Evolutionary conservation across 352 stramenopile species (phyloP), one percentile per base, ranked within the genome.

Genomic region (Pythium phragmiticola): DNA sequence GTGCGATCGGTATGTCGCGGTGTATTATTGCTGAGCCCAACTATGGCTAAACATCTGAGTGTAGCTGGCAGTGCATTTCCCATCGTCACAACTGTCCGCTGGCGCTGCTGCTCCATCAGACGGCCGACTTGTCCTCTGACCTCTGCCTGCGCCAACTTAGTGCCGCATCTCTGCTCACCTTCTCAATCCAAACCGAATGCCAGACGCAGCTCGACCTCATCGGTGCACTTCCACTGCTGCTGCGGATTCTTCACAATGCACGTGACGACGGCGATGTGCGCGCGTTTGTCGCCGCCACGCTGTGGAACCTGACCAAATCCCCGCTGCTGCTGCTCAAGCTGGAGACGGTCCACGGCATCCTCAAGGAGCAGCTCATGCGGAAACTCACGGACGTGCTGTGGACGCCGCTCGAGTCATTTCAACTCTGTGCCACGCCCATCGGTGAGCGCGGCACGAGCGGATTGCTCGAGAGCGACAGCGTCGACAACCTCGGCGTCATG

Each of bases 271-370:
- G 54, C 63, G 74, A 89, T n/a, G 56, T 88, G 5, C 60, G 62
- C 5, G 63, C 82, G 7, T 89, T 80, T 42, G 70, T 77, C 3
- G 81, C 80, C 7, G 76, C 73, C 12, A 77, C 65, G 14, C 70
- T 89, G 19, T 92, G 84, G 84, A 90, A 90, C 63, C 57, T 90
- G 48, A 78, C 66, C 57, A 92, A 92, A 54, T 80, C 80, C 6
- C 80, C 78, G 4, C 61, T 80, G 23, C 43, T 92, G 5, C 43
- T 90, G 28, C 65, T 92, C 19, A 88, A 87, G 41, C 70, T 90
- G n/a, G 84, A 92, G 80, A 89, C 84, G 3, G 76, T 81, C n/a
- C 82, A 90, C 57, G 78, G 76, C 2, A 73, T 90, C 26, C 63
- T 90, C 23, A 78, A 78, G 14, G 80, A 89, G 19, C 58, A 66